Evolutionary conservation across 768 basidiomycete species (phyloP).

Genomic region (Tricholoma bakamatsutake): DNA sequence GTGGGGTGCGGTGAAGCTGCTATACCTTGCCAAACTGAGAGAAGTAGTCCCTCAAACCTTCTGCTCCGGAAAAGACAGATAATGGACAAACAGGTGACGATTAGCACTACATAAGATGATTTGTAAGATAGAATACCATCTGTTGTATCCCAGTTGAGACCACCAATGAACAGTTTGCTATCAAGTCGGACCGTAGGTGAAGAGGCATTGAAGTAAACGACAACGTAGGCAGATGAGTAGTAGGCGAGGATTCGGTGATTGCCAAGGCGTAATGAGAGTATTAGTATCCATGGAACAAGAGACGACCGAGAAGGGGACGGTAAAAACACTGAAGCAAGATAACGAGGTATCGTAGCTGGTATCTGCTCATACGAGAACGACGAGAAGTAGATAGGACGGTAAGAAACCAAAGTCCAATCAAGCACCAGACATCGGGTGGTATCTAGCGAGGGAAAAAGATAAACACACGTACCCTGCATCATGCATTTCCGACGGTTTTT

Average conservation of each 20-base stretch:
- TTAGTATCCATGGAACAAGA: constrained; percentile 19
- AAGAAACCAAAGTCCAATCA: constrained; percentile 12
- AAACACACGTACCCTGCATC: constrained; percentile 69
- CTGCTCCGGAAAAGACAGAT: constrained; percentile 30
- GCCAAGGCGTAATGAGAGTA: constrained; percentile 18
- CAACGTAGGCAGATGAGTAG: constrained; percentile 20
- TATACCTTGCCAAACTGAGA: constrained; percentile 70
- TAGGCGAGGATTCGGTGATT: constrained; percentile 17
- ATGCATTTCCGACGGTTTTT: constrained; percentile 70
- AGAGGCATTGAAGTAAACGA: constrained; percentile 18
- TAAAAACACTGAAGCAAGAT: constrained; percentile 20
- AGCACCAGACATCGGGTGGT: background rate
- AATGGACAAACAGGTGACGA: constrained; percentile 22
- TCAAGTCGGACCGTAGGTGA: constrained; percentile 20
- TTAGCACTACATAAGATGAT: constrained; percentile 31
- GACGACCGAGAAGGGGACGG: constrained; percentile 9
- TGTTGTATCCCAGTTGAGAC: constrained; percentile 88
- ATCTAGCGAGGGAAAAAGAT: constrained; percentile 1
- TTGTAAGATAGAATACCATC: constrained; percentile 58
- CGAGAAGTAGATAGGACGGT: constrained; percentile 6
- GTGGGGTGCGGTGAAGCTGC: constrained; percentile 6
- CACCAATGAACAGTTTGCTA: constrained; percentile 92
- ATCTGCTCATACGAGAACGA: constrained; percentile 14
- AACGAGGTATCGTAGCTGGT: constrained; percentile 28
- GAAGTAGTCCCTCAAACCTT: constrained; percentile 67